These are phyloP conservation scores for Acer negundo DNA, from an alignment of 345 rosid species.

Conservation along the genomic window DNA sequence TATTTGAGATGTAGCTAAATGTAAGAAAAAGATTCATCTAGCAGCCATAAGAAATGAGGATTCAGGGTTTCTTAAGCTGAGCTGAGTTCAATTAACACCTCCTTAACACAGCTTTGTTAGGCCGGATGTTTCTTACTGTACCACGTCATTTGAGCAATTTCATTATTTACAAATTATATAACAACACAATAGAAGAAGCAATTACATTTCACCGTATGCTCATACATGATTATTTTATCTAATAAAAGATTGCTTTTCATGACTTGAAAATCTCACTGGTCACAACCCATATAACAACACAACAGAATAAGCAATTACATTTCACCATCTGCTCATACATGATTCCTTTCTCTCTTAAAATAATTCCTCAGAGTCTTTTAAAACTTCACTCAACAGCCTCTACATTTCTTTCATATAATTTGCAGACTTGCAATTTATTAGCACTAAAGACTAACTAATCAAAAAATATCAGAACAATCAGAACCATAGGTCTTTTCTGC, in stretches of 20 bases:
- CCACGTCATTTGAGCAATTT: background rate
- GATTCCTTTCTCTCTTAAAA: slow-evolving; percentile 1
- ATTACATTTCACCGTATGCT: background rate
- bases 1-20: background rate
- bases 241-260: background rate
- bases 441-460: slow-evolving; percentile 1
- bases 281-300: background rate
- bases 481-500: slow-evolving; percentile 4
- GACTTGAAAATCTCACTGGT: too few species aligned
- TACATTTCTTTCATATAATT: background rate
- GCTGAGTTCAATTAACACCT: background rate
- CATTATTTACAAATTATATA: background rate
- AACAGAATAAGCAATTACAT: background rate
- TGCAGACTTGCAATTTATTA: background rate
- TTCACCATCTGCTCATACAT: background rate
- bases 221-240: background rate
- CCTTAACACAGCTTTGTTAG: background rate
- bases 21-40: slow-evolving; percentile 9
- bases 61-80: background rate
- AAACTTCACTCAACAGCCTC: background rate
- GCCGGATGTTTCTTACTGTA: too few species aligned
- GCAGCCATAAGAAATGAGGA: slow-evolving; percentile 3
- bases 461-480: background rate
- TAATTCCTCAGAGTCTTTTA: background rate
- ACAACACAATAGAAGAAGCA: background rate